Percentiles rank a stretch among this genome's conserved stretches.
Conservation (phyloP, 2,329 filamentous ascomycete species). For the Exophiala sp. region DNA sequence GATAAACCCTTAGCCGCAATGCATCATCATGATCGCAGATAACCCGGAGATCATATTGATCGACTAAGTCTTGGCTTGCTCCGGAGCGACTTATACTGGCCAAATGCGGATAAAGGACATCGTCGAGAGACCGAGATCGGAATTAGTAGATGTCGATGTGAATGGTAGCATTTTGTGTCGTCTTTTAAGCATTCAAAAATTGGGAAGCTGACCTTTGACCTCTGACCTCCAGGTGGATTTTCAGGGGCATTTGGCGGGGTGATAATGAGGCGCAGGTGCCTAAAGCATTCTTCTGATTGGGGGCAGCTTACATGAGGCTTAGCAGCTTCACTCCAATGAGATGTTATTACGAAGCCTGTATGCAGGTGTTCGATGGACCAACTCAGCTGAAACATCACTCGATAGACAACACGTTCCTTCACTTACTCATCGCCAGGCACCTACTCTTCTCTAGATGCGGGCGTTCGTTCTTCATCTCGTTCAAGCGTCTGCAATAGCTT, state of each 20-base stretch:
- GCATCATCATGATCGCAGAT: conserved; percentile 8
- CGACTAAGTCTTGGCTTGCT: not conserved
- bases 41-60: not conserved
- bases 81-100: no score
- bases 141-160: no score
- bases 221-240: no score
- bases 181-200: no score
- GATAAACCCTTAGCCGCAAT: conserved; percentile 1
- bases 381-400: conserved; percentile 1
- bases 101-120: no score
- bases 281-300: not conserved
- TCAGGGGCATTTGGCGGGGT: no score
- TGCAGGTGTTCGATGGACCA: not conserved
- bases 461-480: conserved; percentile 1
- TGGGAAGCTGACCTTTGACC: no score
- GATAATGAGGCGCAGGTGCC: not conserved
- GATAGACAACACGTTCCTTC: not conserved
- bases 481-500: not conserved
- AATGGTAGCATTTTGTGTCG: no score
- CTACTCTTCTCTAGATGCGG: not conserved
- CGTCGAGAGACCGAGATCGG: no score
- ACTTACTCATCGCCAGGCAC: not conserved
- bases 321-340: not conserved
- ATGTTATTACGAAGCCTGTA: no score
- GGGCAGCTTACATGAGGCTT: not conserved